Conservation (phyloP, 495 filamentous ascomycete species). For the Annulohypoxylon nitens region DNA sequence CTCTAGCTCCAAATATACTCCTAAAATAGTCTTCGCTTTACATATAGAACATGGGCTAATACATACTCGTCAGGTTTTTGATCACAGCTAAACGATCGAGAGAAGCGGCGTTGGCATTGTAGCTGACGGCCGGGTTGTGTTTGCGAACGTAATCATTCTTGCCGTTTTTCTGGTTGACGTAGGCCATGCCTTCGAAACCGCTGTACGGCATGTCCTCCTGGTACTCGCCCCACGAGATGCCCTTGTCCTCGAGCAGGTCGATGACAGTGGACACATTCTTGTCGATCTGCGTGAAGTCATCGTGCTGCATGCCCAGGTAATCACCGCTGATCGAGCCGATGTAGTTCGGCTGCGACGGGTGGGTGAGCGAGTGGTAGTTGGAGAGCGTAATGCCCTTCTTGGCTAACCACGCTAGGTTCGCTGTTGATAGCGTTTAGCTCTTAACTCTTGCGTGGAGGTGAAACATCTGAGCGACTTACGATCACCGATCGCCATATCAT, state of each 20-base stretch:
- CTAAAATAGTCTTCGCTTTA: not conserved
- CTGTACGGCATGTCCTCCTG: constrained; percentile 77
- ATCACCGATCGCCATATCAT: constrained; percentile 55
- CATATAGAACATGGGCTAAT: not conserved
- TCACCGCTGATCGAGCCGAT: constrained; percentile 72
- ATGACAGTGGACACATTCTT: constrained; percentile 75
- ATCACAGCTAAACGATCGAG: constrained; percentile 68
- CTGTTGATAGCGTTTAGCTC: constrained; percentile 28
- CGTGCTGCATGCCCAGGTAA: constrained; percentile 76
- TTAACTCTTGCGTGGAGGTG: too few relatives aligned
- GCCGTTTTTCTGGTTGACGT: constrained; percentile 64
- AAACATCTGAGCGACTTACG: constrained; percentile 34
- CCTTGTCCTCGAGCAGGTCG: constrained; percentile 76
- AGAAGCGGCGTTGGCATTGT: constrained; percentile 68
- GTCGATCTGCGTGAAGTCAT: constrained; percentile 68
- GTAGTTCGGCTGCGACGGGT: constrained; percentile 81
- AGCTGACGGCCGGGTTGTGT: constrained; percentile 76
- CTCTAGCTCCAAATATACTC: not conserved
- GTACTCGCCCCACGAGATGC: constrained; percentile 77
- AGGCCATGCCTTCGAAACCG: constrained; percentile 70
- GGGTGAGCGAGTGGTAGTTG: constrained; percentile 74
- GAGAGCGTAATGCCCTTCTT: constrained; percentile 72
- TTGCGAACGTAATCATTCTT: constrained; percentile 81
- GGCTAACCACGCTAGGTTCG: constrained; percentile 64
- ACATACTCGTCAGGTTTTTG: constrained; percentile 71